These are phyloP conservation scores for Cryphonectria japonica DNA, from an alignment of 2,329 filamentous ascomycete species.

Conservation along the genomic window DNA sequence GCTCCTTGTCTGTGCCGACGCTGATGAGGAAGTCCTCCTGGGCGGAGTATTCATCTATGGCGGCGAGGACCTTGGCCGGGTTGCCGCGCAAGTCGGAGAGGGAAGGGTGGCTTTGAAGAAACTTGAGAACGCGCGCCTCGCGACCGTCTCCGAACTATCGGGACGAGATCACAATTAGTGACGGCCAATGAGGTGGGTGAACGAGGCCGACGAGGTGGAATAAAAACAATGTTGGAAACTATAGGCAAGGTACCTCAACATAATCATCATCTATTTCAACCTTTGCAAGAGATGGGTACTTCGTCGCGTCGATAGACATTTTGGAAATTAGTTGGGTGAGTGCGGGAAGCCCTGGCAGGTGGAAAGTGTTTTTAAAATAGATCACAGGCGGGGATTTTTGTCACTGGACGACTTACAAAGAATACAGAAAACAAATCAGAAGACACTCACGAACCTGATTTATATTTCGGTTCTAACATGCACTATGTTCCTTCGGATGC, in stretches of 20 bases:
- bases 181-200: not conserved
- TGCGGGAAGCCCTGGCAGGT: not conserved
- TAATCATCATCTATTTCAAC: not conserved
- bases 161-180: not conserved
- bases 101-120: constrained; percentile 4
- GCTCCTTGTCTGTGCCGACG: constrained; percentile 11
- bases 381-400: not conserved
- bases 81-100: not conserved
- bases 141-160: constrained; percentile 11
- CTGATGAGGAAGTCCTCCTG: constrained; percentile 16
- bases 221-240: not conserved
- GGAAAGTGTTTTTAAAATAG: not conserved
- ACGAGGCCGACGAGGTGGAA: not conserved
- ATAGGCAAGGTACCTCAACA: not conserved
- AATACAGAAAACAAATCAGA: not conserved
- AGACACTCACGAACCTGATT: not conserved
- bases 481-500: not conserved
- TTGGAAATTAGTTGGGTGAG: not conserved
- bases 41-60: constrained; percentile 12
- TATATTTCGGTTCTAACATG: not conserved
- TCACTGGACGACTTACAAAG: not conserved
- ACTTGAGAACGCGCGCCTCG: constrained; percentile 3
- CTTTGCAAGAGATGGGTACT: constrained; percentile 9
- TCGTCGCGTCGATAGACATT: not conserved
- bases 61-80: constrained; percentile 4